Base-by-base conservation (phyloP, 257 asterid genomes). In the Penstemon eatonii region DNA sequence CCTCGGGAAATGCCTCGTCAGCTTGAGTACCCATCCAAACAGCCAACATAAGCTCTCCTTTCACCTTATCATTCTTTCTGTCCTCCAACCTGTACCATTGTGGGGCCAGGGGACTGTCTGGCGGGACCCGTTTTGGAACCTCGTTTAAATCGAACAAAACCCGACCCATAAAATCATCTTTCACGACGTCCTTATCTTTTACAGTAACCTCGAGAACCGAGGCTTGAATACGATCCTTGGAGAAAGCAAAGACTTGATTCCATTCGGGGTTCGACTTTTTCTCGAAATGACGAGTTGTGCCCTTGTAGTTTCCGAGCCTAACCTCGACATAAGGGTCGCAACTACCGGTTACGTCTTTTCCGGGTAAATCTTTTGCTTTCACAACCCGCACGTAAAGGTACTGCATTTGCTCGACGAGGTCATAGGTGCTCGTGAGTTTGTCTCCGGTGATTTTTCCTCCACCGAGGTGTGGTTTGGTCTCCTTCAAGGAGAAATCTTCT, bases 1-100 rank as follows among this genome's bases (percentile, higher is more conserved):
- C 89, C 65, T 86, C 96, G 0, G 96, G 88, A 72, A 88, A 88
- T 0, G 89, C 91, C 76, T 88, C 91, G 11, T 86, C 93, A 38
- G 91, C 89, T 59, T 88, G 96, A 36, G 87, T 84, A 37, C 96
- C 96, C 93, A 85, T 86, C 96, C 96, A 88, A 69, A 84, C 91
- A 39, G 96, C 96, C 73, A 88, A 65, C 96, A 84, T 86, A 13
- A 89, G 72, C 79, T 89, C 94, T 0, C 94, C 96, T 50, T 55
- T 79, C 0, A 83, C 82, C 81, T 81, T 86, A 10, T 86, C 83
- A 33, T 71, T 79, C 78, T 74, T 76, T 55, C 85, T 61, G 38
- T 82, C 91, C 77, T 82, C 88, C 83, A 89, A 66, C 61, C 87
- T 68, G 52, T 86, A 88, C 96, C 96, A 84, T 66, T 84, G 91